Evolutionary conservation across 2,329 filamentous ascomycete species (phyloP), one percentile per base, ranked within the genome.

Genomic region (Pyrenochaeta sp.): DNA sequence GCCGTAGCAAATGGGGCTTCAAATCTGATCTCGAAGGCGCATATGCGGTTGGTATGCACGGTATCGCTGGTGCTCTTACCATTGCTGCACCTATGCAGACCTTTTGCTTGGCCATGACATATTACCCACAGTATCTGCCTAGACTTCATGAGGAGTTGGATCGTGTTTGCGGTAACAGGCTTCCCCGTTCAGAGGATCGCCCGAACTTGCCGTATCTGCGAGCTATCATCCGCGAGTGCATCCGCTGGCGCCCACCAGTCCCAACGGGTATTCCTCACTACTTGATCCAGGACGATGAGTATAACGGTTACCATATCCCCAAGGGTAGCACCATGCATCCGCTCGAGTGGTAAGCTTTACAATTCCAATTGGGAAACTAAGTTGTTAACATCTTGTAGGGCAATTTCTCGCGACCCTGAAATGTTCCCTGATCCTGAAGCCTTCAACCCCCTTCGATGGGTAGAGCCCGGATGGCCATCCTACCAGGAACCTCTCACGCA

Each of bases 341-440:
- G 4, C 64, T 74, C 18, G 72, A 75, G 52, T 76, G 73, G 73
- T 73, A 53, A 65, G 67, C 53, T 26, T 2, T n/a, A 15, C 11
- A 1, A 1, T 18, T 17, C 27, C n/a, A 22, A 11, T 7, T 13
- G 3, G 14, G n/a, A 9, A 13, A 37, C 11, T 14, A 7, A 8
- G 4, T 27, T 41, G 39, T 58, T 60, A 53, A 63, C 17, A 20
- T 22, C 14, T 27, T 3, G 11, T 18, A 77, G 76, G 75, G 73
- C 78, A 19, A 80, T 82, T 51, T 74, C 80, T 21, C 77, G 79
- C 19, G 79, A 82, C 41, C 74, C 77, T 7, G 63, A 64, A 2
- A 71, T 77, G 24, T 83, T 79, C 56, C 79, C 79, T 2, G 29
- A 94, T 65, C 91, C 94, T 3, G 93, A 97, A 65, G 67, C 68